phyloP scores from a whole-genome alignment of 257 asterid genomes.

The Osmanthus fragrans region DNA sequence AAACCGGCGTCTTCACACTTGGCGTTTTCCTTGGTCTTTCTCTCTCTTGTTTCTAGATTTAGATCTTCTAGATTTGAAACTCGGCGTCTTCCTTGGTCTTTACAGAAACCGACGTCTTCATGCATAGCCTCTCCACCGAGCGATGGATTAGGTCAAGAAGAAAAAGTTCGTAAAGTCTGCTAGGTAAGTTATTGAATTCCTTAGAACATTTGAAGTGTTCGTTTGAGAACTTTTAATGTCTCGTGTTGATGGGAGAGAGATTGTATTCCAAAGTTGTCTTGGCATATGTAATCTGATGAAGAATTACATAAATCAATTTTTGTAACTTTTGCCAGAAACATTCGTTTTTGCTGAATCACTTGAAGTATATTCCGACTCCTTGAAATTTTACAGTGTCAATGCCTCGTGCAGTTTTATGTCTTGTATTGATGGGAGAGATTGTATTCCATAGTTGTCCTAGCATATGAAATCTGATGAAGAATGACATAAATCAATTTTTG shows the following conservation, averaged over 20 bases:
- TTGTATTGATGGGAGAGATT: neutral
- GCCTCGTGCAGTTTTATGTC: neutral
- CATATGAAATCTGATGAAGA: neutral
- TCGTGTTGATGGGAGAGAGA: neutral
- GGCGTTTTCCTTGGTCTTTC: too few relatives aligned
- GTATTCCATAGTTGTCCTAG: neutral
- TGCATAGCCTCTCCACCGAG: too few relatives aligned
- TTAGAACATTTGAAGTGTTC: neutral
- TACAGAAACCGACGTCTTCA: too few relatives aligned
- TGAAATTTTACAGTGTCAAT: too few relatives aligned
- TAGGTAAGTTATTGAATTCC: slow-evolving; percentile 19
- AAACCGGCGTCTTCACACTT: too few relatives aligned
- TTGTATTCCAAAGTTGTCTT: neutral
- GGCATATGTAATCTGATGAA: neutral
- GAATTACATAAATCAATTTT: neutral
- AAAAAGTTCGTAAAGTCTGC: slow-evolving; percentile 73
- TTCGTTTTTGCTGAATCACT: neutral
- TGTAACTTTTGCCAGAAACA: neutral
- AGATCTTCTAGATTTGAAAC: too few relatives aligned
- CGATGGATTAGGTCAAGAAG: slow-evolving; percentile 81
- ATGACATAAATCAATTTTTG: neutral
- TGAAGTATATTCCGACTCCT: neutral
- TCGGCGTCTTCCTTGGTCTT: too few relatives aligned
- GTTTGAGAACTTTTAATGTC: neutral
- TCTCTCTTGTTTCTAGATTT: too few relatives aligned